Conservation (phyloP, 2,329 filamentous ascomycete species). For the Biscogniauxia marginata region DNA sequence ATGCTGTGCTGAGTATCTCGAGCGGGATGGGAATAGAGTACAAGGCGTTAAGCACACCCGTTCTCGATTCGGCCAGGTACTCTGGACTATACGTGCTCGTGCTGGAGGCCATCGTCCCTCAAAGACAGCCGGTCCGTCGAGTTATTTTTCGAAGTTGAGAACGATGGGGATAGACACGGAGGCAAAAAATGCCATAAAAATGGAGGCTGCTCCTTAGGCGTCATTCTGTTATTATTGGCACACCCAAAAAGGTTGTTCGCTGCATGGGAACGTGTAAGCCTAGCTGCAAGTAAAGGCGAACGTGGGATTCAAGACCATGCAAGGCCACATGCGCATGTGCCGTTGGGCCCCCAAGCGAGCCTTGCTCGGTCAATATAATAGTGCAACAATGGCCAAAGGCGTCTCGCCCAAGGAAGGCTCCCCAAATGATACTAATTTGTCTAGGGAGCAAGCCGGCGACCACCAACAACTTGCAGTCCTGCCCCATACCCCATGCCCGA, state of each 20-base stretch:
- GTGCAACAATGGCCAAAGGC: neutral
- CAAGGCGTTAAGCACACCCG: conserved; percentile 17
- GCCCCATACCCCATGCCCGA: neutral
- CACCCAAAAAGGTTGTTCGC: neutral
- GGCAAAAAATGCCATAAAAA: neutral
- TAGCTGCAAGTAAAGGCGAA: neutral
- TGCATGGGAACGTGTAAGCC: neutral
- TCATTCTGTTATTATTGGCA: neutral
- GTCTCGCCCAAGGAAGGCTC: neutral
- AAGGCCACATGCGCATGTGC: neutral
- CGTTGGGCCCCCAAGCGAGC: neutral
- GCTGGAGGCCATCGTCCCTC: conserved; percentile 2
- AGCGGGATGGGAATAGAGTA: conserved; percentile 27
- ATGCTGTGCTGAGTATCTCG: conserved; percentile 23
- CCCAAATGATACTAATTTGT: neutral
- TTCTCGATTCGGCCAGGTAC: conserved; percentile 25
- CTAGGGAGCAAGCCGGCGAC: neutral
- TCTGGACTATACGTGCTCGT: conserved; percentile 18
- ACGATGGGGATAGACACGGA: neutral
- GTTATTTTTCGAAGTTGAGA: neutral
- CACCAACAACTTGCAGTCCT: neutral
- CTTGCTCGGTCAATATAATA: neutral
- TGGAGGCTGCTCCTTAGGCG: neutral
- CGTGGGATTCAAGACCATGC: neutral
- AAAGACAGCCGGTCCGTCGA: neutral